A percentile compares a stretch with the other conserved stretches of the same genome.
phyloP scores from a whole-genome alignment of 208 protist genomes.

The Leishmania lainsoni region DNA sequence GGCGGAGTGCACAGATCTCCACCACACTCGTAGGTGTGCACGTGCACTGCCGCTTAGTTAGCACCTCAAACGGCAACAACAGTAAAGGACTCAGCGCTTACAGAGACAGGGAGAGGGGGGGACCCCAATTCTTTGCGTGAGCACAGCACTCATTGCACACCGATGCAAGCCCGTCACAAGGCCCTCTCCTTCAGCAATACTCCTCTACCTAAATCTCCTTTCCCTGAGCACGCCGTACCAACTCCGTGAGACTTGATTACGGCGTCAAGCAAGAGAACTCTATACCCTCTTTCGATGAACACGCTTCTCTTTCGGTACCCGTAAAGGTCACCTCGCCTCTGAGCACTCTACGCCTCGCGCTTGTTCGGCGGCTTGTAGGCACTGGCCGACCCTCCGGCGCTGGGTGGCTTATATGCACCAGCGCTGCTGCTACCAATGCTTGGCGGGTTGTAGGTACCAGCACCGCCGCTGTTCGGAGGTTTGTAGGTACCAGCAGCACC shows the following conservation, averaged over 20 bases:
- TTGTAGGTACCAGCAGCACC: slow-evolving; percentile 20
- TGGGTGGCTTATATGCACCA: slow-evolving; percentile 8
- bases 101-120: neutral
- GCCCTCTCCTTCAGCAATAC: neutral
- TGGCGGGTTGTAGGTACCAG: slow-evolving; percentile 23
- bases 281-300: neutral
- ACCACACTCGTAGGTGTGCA: neutral
- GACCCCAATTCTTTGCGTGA: neutral
- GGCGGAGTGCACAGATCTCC: neutral
- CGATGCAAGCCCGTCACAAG: neutral
- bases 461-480: slow-evolving; percentile 14
- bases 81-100: neutral
- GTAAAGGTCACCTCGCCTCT: neutral
- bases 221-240: neutral
- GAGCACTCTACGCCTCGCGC: slow-evolving; percentile 22
- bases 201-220: neutral
- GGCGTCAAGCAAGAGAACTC: neutral
- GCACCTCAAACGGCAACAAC: neutral
- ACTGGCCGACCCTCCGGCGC: neutral
- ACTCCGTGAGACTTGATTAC: neutral
- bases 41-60: too few relatives aligned
- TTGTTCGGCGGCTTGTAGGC: slow-evolving; percentile 28
- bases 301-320: too few relatives aligned
- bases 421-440: slow-evolving; percentile 17
- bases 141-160: neutral